Base-by-base conservation (phyloP, 108 stramenopile species). In the Cylindrotheca fusiformis region DNA sequence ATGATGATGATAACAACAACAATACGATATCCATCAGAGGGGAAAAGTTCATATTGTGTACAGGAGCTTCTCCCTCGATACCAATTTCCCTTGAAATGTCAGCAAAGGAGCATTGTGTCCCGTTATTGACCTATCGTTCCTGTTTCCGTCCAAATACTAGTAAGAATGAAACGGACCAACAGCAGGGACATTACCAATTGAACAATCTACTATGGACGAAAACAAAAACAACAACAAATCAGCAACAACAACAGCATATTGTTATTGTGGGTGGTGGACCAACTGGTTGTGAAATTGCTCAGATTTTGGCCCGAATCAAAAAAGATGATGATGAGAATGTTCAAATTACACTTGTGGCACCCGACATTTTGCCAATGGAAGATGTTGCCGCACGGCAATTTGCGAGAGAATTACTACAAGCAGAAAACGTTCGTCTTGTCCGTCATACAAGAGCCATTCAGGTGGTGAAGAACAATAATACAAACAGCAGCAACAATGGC, bases 191-290 rank as follows among this genome's bases (percentile, higher is more conserved):
- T n/a, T n/a, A n/a, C n/a, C n/a, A 20, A 41, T 22, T 4, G 60
- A 2, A 33, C 32, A 65, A 3, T 52, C 32, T 17, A 8, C 68
- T 4, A 41, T 32, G 64, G 22, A 67, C 41, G 4, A 41, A 3
- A 8, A 58, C 29, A 30, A 60, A 46, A 12, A 30, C 32, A n/a
- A 45, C 48, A 12, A 47, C 24, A 20, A 30, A 24, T 2, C 5
- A 45, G 32, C 66, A 65, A 64, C 46, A 52, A 19, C 5, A 45
- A 46, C 66, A 65, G 59, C 46, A 52, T 12, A 26, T 81, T 19
- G 67, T 76, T 6, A 69, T 81, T 66, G 72, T 62, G 12, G 80
- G 80, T 21, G 80, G 76, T 26, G 80, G 80, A 3, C 49, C 76
- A 1, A 73, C 76, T 17, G 80, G 72, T 0, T 64, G 60, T 52